phyloP scores from a whole-genome alignment of 495 filamentous ascomycete genomes.

The Penicillium paxilli region DNA sequence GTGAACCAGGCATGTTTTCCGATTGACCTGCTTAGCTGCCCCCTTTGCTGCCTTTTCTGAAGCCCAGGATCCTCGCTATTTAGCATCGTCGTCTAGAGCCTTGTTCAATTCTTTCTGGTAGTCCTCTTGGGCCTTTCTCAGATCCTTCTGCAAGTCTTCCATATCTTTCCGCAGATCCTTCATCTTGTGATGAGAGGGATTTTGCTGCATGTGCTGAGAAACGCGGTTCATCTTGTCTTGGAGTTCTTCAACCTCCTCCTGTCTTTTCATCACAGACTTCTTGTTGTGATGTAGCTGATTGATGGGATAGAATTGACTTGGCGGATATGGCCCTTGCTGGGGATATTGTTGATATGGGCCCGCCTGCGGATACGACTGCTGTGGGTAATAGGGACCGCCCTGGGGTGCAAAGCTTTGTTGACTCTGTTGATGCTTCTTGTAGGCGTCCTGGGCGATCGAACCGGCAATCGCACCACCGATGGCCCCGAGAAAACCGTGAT shows the following conservation, averaged over 20 bases:
- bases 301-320: slow-evolving; percentile 5
- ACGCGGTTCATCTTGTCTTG: slow-evolving; percentile 6
- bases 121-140: slow-evolving; percentile 6
- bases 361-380: slow-evolving; percentile 3
- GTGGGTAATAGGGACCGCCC: neutral
- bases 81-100: neutral
- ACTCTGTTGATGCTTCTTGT: slow-evolving; percentile 44
- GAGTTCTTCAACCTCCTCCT: slow-evolving; percentile 5
- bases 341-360: slow-evolving; percentile 7
- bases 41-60: too few species aligned
- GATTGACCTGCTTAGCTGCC: too few species aligned
- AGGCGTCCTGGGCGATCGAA: slow-evolving; percentile 45
- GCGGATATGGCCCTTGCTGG: neutral
- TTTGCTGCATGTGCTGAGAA: slow-evolving; percentile 4
- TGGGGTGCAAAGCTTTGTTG: slow-evolving; percentile 9
- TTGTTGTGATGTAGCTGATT: slow-evolving; percentile 7
- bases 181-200: slow-evolving; percentile 5
- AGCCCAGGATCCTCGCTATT: too few species aligned
- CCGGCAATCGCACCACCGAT: slow-evolving; percentile 51
- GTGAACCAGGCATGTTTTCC: too few species aligned
- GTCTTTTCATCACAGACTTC: slow-evolving; percentile 6
- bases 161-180: slow-evolving; percentile 8
- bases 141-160: slow-evolving; percentile 5
- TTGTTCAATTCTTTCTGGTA: slow-evolving; percentile 7
- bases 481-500: slow-evolving; percentile 49